Percentiles rank a stretch among this genome's conserved stretches.
These are phyloP conservation scores for Giardia duodenalis DNA, from an alignment of 208 protist species.

Conservation along the genomic window DNA sequence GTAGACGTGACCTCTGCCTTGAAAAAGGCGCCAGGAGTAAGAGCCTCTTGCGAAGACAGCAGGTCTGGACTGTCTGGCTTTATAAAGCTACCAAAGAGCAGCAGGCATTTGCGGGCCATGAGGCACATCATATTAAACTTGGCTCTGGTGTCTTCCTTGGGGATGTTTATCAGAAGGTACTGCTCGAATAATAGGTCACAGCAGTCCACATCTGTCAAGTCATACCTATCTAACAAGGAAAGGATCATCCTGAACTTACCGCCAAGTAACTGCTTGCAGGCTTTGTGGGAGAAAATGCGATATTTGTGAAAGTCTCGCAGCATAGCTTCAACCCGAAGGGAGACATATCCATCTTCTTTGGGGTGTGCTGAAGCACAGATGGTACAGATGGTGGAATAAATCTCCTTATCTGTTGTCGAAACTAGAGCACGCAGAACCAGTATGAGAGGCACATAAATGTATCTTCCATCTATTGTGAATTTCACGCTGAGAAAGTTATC, in stretches of 20 bases:
- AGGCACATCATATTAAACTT: conserved; percentile 84
- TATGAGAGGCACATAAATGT: conserved; percentile 61
- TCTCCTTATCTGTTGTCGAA: conserved; percentile 57
- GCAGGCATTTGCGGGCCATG: not conserved
- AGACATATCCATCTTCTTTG: conserved; percentile 48
- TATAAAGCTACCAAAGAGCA: not conserved
- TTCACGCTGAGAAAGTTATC: conserved; percentile 53
- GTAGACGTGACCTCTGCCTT: conserved; percentile 7
- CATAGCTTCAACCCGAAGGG: conserved; percentile 53
- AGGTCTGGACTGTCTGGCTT: conserved; percentile 78
- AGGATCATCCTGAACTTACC: conserved; percentile 29
- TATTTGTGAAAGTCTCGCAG: conserved; percentile 37
- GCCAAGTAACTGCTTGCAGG: conserved; percentile 47
- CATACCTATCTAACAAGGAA: not conserved
- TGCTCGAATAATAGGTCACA: conserved; percentile 51
- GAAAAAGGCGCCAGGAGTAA: conserved; percentile 73
- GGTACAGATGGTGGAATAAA: conserved; percentile 54
- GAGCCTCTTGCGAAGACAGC: conserved; percentile 75
- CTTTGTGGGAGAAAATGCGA: conserved; percentile 36
- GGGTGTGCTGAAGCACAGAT: not conserved
- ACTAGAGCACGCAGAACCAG: conserved; percentile 58
- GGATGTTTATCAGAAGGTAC: conserved; percentile 57
- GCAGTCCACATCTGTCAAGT: conserved; percentile 45
- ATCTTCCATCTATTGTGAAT: conserved; percentile 54
- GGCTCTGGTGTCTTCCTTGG: conserved; percentile 38